These are phyloP conservation scores for Asclepias syriaca DNA, from an alignment of 257 asterid genomes.

Conservation along the genomic window DNA sequence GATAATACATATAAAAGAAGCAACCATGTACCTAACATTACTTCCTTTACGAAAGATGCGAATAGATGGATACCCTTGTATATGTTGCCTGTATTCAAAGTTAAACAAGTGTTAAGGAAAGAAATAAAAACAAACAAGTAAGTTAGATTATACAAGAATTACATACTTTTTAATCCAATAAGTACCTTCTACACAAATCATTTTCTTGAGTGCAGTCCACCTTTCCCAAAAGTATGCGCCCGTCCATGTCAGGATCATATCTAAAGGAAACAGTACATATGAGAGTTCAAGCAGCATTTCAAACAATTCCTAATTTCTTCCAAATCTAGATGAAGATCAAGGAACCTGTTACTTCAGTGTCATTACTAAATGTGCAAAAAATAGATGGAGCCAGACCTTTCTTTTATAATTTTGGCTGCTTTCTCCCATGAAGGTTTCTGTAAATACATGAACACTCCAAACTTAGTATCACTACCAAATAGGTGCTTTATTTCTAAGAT, in stretches of 20 bases:
- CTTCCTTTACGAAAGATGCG: constrained; percentile 89
- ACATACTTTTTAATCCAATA: constrained; percentile 1
- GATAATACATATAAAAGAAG: not conserved
- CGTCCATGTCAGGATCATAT: constrained; percentile 75
- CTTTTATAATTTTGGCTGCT: constrained; percentile 75
- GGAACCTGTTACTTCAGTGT: not conserved
- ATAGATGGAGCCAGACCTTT: constrained; percentile 45
- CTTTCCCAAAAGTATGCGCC: constrained; percentile 79
- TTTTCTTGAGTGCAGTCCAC: constrained; percentile 84
- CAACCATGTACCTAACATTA: constrained; percentile 56
- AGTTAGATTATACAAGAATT: not conserved
- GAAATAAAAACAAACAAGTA: not conserved
- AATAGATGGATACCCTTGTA: constrained; percentile 79
- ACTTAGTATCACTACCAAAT: not conserved
- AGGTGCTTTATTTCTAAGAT: not conserved
- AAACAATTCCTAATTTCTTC: not conserved
- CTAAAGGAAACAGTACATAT: constrained; percentile 32
- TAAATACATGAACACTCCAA: constrained; percentile 9
- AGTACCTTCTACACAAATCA: constrained; percentile 73
- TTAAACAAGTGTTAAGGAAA: constrained; percentile 13
- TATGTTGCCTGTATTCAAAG: constrained; percentile 13
- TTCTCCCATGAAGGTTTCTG: constrained; percentile 99
- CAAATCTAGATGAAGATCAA: not conserved
- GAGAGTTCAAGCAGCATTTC: constrained; percentile 21
- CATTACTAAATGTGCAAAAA: not conserved